Evolutionary conservation across 2,329 filamentous ascomycete genomes (phyloP).

Genomic region (Diplodia corticola): DNA sequence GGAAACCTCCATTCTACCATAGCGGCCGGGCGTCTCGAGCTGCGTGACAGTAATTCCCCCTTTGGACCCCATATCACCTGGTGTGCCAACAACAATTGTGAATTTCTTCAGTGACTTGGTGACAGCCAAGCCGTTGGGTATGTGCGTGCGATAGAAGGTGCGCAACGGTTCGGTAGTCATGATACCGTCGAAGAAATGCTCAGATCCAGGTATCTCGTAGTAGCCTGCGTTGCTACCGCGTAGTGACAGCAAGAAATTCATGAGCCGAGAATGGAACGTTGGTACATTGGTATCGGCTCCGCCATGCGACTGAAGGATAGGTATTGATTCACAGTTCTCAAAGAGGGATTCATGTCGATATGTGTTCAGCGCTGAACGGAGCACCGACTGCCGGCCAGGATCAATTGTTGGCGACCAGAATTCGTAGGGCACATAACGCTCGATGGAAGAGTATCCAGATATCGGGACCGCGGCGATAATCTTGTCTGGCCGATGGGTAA

Average conservation of each 20-base stretch:
- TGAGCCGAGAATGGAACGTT: slow-evolving; percentile 56
- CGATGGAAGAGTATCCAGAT: slow-evolving; percentile 60
- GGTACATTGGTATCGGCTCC: slow-evolving; percentile 60
- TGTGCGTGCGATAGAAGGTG: slow-evolving; percentile 50
- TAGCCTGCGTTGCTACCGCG: slow-evolving; percentile 47
- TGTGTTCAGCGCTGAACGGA: slow-evolving; percentile 52
- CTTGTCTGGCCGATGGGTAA: slow-evolving; percentile 59
- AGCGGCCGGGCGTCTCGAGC: slow-evolving; percentile 51
- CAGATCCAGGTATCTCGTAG: slow-evolving; percentile 50
- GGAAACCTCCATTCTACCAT: slow-evolving; percentile 51
- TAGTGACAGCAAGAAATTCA: slow-evolving; percentile 52
- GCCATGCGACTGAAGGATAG: slow-evolving; percentile 59
- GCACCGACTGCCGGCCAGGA: slow-evolving; percentile 48
- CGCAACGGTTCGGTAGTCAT: slow-evolving; percentile 54
- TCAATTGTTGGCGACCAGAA: slow-evolving; percentile 56
- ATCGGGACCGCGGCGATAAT: slow-evolving; percentile 58
- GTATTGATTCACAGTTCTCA: slow-evolving; percentile 53
- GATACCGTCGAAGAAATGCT: slow-evolving; percentile 57
- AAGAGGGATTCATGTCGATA: slow-evolving; percentile 59
- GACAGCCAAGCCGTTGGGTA: slow-evolving; percentile 23
- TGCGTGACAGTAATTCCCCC: slow-evolving; percentile 54
- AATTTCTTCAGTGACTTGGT: slow-evolving; percentile 42
- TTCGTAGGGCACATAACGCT: slow-evolving; percentile 59
- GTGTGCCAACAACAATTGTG: slow-evolving; percentile 52
- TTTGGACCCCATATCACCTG: slow-evolving; percentile 54